These are phyloP conservation scores for Sicyos edulis DNA, from an alignment of 306 rosid genomes.

Conservation along the genomic window DNA sequence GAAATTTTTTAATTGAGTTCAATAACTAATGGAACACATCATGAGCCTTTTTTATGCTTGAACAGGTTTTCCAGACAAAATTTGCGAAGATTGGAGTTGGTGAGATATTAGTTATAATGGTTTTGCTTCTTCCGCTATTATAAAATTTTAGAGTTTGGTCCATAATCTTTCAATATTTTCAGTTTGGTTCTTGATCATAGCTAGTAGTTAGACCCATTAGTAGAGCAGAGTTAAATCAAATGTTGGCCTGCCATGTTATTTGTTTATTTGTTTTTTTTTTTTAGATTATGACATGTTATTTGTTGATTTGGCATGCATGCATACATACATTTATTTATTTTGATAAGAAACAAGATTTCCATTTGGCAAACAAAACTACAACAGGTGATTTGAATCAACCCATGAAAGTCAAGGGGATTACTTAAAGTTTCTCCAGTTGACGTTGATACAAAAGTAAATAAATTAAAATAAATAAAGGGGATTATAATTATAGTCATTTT, in stretches of 20 bases:
- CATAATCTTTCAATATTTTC: neutral
- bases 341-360: neutral
- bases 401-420: neutral
- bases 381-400: neutral
- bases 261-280: too few relatives aligned
- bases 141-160: neutral
- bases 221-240: slow-evolving; percentile 1
- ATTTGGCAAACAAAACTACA: neutral
- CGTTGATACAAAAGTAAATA: neutral
- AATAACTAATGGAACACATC: slow-evolving; percentile 9
- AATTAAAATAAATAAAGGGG: neutral
- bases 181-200: neutral
- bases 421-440: neutral
- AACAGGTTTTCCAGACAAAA: slow-evolving; percentile 87
- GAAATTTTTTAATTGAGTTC: slow-evolving; percentile 14
- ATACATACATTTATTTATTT: neutral
- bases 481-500: neutral
- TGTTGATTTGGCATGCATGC: neutral
- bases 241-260: neutral
- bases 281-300: neutral
- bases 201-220: neutral
- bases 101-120: slow-evolving; percentile 31
- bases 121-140: neutral
- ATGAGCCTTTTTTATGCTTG: slow-evolving; percentile 26
- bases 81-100: slow-evolving; percentile 89